These are phyloP conservation scores for Trichoderma cornu-damae DNA, from an alignment of 2,329 filamentous ascomycete genomes.

Conservation along the genomic window DNA sequence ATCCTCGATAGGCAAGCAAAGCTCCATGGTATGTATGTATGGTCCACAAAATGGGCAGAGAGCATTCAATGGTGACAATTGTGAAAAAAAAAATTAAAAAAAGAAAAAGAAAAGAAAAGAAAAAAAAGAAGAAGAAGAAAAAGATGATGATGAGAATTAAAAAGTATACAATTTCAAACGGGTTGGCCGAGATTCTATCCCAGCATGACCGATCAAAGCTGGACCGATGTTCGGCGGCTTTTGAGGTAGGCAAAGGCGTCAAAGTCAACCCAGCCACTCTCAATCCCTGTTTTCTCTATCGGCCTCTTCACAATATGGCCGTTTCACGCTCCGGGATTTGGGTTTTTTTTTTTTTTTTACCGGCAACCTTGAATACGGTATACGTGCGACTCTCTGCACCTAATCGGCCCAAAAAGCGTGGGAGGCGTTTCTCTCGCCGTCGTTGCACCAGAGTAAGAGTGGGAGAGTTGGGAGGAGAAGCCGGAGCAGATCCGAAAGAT, in stretches of 20 bases:
- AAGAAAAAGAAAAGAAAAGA: not conserved
- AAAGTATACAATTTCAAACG: not conserved
- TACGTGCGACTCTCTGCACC: not conserved
- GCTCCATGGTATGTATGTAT: constrained; percentile 20
- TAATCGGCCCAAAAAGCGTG: not conserved
- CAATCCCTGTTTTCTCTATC: not conserved
- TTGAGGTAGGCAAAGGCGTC: not conserved
- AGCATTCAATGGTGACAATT: no score
- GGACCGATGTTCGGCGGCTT: not conserved
- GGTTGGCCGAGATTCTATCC: constrained; percentile 1
- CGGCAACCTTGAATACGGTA: not conserved
- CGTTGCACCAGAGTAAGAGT: not conserved
- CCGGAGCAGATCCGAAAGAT: constrained; percentile 8
- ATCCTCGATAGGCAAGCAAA: constrained; percentile 23
- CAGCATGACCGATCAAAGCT: not conserved
- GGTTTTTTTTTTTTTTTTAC: constrained; percentile 1
- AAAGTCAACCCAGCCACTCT: not conserved
- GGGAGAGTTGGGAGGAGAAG: no score
- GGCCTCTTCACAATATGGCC: not conserved
- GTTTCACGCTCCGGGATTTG: not conserved
- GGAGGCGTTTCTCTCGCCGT: not conserved
- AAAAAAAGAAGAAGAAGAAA: not conserved
- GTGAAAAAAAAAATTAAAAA: not conserved
- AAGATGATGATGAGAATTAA: no score
- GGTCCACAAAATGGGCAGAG: no score